phyloP scores from a whole-genome alignment of 768 basidiomycete genomes.

The Collybia nuda region DNA sequence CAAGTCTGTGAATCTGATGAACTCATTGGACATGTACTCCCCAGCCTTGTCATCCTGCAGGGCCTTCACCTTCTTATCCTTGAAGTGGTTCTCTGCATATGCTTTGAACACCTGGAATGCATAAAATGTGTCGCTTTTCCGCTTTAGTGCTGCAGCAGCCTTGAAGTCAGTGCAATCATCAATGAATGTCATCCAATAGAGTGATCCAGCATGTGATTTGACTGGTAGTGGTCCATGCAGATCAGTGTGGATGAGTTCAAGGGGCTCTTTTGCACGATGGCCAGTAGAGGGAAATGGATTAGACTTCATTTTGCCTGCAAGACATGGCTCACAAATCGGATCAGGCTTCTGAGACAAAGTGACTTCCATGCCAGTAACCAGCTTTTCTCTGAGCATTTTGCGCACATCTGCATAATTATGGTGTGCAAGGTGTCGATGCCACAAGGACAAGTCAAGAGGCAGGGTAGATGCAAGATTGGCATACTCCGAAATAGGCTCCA shows the following conservation, averaged over 20 bases:
- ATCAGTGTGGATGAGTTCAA: conserved; percentile 27
- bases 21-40: conserved; percentile 26
- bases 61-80: conserved; percentile 19
- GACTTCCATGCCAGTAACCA: too few relatives aligned
- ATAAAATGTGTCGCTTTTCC: conserved; percentile 23
- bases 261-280: not conserved
- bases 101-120: conserved; percentile 32
- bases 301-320: not conserved
- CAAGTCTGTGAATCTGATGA: conserved; percentile 18
- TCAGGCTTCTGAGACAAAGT: too few relatives aligned
- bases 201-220: conserved; percentile 15
- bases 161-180: conserved; percentile 20
- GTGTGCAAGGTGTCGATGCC: too few relatives aligned
- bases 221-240: conserved; percentile 25
- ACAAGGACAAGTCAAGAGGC: too few relatives aligned
- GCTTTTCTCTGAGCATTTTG: too few relatives aligned
- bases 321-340: too few relatives aligned
- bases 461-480: not conserved
- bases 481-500: not conserved
- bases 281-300: not conserved
- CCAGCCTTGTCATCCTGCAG: conserved; percentile 34
- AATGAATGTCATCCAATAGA: conserved; percentile 30
- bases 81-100: conserved; percentile 24
- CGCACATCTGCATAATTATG: too few relatives aligned
- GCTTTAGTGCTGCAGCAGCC: conserved; percentile 15